A percentile compares a stretch with the other conserved stretches of the same genome.
Evolutionary conservation across 163 green algal species (phyloP).

Genomic region (Chlorella variabilis): DNA sequence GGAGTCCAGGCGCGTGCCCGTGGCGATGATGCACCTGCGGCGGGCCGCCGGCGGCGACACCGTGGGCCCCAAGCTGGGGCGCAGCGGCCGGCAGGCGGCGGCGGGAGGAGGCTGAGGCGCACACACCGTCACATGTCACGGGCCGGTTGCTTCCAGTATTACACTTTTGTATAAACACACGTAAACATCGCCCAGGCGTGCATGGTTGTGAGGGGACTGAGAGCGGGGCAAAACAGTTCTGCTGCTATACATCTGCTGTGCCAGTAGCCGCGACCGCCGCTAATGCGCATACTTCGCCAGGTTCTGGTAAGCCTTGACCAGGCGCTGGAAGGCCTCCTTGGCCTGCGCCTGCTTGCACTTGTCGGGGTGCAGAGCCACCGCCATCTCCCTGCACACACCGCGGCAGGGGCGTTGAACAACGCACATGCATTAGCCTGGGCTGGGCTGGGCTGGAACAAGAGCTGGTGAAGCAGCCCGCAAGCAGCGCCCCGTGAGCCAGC

Average conservation of each 20-base stretch:
- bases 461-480: neutral
- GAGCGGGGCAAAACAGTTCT: too few species aligned
- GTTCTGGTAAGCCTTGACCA: conserved; percentile 51
- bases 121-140: too few species aligned
- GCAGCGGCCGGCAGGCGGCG: too few species aligned
- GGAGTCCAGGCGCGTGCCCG: conserved; percentile 22
- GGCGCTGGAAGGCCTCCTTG: conserved; percentile 52
- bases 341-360: conserved; percentile 47
- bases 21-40: conserved; percentile 35
- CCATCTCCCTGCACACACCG: conserved; percentile 36
- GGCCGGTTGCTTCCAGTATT: too few species aligned
- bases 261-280: too few species aligned
- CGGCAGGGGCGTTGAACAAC: neutral
- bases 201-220: too few species aligned
- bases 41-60: conserved; percentile 12
- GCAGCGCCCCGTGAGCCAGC: neutral
- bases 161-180: too few species aligned
- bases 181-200: too few species aligned
- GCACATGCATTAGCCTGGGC: too few species aligned
- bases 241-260: too few species aligned
- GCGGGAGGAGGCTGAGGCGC: too few species aligned
- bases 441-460: neutral
- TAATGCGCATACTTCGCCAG: conserved; percentile 27
- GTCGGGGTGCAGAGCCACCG: conserved; percentile 60
- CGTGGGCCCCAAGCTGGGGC: conserved; percentile 24